Conservation (phyloP, 805 yeast genomes). For the Yarrowia sp. region DNA sequence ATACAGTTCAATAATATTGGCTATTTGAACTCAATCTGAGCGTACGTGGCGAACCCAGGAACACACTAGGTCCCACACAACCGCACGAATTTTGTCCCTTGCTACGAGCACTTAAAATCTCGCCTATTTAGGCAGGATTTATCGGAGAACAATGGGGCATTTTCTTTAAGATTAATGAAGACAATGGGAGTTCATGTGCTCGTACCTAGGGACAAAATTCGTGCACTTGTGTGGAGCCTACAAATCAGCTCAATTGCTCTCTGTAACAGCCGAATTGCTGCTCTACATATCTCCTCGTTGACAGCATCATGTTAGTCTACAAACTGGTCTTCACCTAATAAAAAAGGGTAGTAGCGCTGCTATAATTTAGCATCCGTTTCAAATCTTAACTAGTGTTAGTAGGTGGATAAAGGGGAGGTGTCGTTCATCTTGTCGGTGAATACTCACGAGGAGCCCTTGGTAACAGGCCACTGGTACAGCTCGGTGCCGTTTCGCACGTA, state of each 20-base stretch:
- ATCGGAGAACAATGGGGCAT: no score
- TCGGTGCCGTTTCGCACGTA: conserved; percentile 69
- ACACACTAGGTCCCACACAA: no score
- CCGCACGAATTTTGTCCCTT: no score
- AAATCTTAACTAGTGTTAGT: conserved; percentile 37
- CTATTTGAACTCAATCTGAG: not conserved
- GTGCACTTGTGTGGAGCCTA: no score
- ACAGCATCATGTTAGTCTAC: conserved; percentile 33
- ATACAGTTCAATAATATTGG: conserved; percentile 8
- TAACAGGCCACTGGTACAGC: conserved; percentile 86
- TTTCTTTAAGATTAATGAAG: no score
- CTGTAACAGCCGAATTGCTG: no score
- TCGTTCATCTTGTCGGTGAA: not conserved
- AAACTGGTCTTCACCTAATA: conserved; percentile 25
- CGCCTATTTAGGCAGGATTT: no score
- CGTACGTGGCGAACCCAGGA: no score
- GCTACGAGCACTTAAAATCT: no score
- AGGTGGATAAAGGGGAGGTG: not conserved
- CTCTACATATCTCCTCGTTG: not conserved
- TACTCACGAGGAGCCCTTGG: conserved; percentile 45
- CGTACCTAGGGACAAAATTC: no score
- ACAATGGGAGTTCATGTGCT: no score
- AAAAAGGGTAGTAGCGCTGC: conserved; percentile 27
- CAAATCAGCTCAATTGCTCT: no score
- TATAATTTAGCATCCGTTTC: conserved; percentile 38